Evolutionary conservation across 78 protist genomes (phyloP), one percentile per base, ranked within the genome.

Genomic region (Speleostelium caveatum): DNA sequence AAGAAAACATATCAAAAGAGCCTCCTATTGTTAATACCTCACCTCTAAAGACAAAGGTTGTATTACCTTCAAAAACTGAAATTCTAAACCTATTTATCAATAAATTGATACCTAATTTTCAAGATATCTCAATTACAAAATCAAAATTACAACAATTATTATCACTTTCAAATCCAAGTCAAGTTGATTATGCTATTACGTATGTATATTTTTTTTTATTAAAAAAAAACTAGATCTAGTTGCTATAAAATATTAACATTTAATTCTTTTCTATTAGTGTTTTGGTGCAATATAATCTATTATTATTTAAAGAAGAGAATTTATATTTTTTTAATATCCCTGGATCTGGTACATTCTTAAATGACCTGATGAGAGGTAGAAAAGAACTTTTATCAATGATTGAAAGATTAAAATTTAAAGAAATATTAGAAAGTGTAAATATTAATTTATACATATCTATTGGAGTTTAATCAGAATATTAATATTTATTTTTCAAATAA

Each of bases 121-220:
- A 60, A 16, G 79, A 83, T 17, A 49, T 71, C 10, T 53, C 42
- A 24, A 83, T 83, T 19, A 68, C 33, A 42, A 61, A 66, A 39
- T 1, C 14, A 0, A 83, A 59, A 60, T 17, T 83, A 36, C 68
- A 69, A 59, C 67, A 56, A 59, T 5, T 83, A 32, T 39, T 83
- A 30, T 3, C 66, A 41, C 21, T 63, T 21, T 12, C 59, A 30
- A 33, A 45, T 19, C 5, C 16, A 33, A 45, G 39, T 53, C 91
- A 83, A 59, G 10, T 59, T 26, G 89, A 80, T n/a, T 30, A 65
- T 80, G 39, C 49, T n/a, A 68, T 80, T 7, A 73, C 61, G 79
- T 73, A 73, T 22, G 61, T 6, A 59, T 12, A 59, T 21, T n/a
- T n/a, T n/a, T n/a, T n/a, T n/a, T n/a, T n/a, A n/a, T n/a, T n/a